phyloP scores from a whole-genome alignment of 2,329 filamentous ascomycete genomes.

The Fusarium sp. region DNA sequence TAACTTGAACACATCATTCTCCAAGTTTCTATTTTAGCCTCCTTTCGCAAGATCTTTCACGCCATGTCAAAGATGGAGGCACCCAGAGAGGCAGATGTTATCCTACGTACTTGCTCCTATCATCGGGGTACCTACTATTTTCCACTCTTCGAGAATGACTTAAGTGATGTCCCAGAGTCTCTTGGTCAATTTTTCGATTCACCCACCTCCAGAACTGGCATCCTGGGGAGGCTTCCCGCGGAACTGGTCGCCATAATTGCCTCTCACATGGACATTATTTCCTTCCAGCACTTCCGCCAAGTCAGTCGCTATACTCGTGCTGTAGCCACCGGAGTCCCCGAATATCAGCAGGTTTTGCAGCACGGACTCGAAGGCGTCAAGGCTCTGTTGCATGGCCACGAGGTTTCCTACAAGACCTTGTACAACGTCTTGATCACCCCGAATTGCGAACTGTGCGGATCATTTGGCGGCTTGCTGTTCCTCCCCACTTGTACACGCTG shows the following conservation, averaged over 20 bases:
- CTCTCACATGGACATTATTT: conserved; percentile 7
- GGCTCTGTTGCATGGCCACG: neutral
- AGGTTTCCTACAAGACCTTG: neutral
- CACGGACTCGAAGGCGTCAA: conserved; percentile 3
- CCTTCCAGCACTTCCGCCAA: conserved; percentile 3
- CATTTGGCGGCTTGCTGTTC: conserved; percentile 17
- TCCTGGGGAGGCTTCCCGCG: neutral
- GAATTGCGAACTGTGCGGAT: conserved; percentile 3
- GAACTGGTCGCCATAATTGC: conserved; percentile 2
- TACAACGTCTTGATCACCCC: neutral
- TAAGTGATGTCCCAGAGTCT: neutral
- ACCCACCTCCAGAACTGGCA: neutral
- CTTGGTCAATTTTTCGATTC: neutral
- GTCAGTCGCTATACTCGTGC: conserved; percentile 3
- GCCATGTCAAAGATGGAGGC: too few species aligned
- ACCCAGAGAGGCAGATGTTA: neutral
- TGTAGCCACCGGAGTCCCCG: neutral
- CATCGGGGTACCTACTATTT: conserved; percentile 14
- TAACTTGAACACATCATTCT: neutral
- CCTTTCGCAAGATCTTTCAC: too few species aligned
- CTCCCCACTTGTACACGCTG: conserved; percentile 18
- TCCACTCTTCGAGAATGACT: neutral
- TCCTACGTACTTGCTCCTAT: conserved; percentile 19
- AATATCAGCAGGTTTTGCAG: conserved; percentile 7
- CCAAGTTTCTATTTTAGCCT: too few species aligned